These are phyloP conservation scores for Claviceps humidiphila DNA, from an alignment of 2,329 filamentous ascomycete genomes.

Conservation along the genomic window DNA sequence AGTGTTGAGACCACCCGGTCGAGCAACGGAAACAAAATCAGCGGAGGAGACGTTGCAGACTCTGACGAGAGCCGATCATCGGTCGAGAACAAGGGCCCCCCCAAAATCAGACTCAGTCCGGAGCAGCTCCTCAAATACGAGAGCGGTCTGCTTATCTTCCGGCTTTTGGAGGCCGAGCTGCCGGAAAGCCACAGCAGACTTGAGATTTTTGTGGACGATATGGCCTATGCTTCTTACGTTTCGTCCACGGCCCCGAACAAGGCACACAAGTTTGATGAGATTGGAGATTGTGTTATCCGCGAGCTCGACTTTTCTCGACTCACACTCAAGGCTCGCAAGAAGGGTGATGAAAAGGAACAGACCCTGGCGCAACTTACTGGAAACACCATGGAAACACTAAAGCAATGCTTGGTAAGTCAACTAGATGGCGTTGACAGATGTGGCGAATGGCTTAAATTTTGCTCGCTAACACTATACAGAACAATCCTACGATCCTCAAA, in stretches of 20 bases:
- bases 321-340: slow-evolving; percentile 74
- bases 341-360: slow-evolving; percentile 62
- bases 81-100: slow-evolving; percentile 38
- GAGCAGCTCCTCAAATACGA: slow-evolving; percentile 79
- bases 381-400: slow-evolving; percentile 74
- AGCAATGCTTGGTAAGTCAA: slow-evolving; percentile 63
- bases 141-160: slow-evolving; percentile 87
- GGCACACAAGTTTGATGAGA: slow-evolving; percentile 70
- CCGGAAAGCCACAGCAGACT: slow-evolving; percentile 62
- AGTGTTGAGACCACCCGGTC: slow-evolving; percentile 16
- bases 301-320: slow-evolving; percentile 95
- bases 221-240: slow-evolving; percentile 78
- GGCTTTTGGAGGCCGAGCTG: slow-evolving; percentile 79
- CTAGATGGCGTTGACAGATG: background rate
- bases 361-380: slow-evolving; percentile 73
- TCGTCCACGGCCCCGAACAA: slow-evolving; percentile 63
- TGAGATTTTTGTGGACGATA: slow-evolving; percentile 88
- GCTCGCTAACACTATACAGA: slow-evolving; percentile 31
- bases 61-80: slow-evolving; percentile 22
- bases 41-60: slow-evolving; percentile 11
- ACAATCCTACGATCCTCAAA: slow-evolving; percentile 74
- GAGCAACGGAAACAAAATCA: background rate
- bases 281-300: slow-evolving; percentile 88
- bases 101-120: slow-evolving; percentile 64
- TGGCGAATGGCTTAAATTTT: no score